Evolutionary conservation across 805 yeast species (phyloP).

Genomic region (Yamadazyma sp.): DNA sequence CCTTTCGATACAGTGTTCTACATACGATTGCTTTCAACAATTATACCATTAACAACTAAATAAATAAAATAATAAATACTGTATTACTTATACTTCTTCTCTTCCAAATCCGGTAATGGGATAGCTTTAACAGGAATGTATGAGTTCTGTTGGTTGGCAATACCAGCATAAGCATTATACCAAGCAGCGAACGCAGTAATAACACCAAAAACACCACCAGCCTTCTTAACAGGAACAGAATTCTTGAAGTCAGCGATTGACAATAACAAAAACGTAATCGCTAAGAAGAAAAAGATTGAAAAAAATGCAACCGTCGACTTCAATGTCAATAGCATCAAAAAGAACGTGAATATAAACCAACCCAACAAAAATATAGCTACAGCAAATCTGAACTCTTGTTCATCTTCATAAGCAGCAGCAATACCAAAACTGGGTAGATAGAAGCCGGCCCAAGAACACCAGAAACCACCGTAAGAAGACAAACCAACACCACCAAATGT

Average conservation of each 20-base stretch:
- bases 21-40: no score
- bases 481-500: constrained; percentile 72
- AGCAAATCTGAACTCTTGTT: constrained; percentile 31
- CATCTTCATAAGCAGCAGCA: constrained; percentile 30
- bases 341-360: constrained; percentile 47
- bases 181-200: constrained; percentile 44
- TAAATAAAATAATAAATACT: constrained; percentile 10
- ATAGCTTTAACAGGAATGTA: constrained; percentile 51
- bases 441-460: constrained; percentile 74
- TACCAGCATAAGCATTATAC: constrained; percentile 49
- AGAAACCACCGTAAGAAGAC: constrained; percentile 67
- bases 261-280: constrained; percentile 41
- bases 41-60: constrained; percentile 12
- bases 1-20: no score
- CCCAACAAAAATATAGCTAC: constrained; percentile 39
- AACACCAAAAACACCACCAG: constrained; percentile 44
- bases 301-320: constrained; percentile 46
- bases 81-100: constrained; percentile 11
- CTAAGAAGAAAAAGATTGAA: constrained; percentile 38
- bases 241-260: constrained; percentile 39
- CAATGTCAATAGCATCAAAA: constrained; percentile 40
- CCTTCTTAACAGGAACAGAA: constrained; percentile 32
- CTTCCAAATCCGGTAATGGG: constrained; percentile 35
- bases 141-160: constrained; percentile 61
- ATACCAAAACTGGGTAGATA: constrained; percentile 39